Evolutionary conservation across 2,329 filamentous ascomycete species (phyloP), one percentile per base, ranked within the genome.

Genomic region (Epichloe aotearoae): DNA sequence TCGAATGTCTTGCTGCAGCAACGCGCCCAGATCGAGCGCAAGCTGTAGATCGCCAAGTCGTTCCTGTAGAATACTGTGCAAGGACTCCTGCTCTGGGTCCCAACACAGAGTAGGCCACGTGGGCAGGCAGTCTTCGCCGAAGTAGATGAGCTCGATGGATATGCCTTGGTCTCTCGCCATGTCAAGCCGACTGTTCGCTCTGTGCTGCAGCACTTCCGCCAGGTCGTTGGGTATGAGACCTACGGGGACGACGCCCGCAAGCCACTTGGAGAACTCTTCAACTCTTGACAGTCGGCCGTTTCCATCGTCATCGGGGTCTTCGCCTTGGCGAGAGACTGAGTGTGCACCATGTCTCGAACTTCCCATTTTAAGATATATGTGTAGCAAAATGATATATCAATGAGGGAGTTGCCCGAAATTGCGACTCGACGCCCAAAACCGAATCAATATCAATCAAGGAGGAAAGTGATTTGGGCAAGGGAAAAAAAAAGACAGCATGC

Each of bases 51-150:
- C 56, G 1, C 47, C 3, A 1, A 65, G 54, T 2, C 54, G 56
- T 10, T 47, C 39, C 49, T 67, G 65, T 2, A 67, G 53, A 5
- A 43, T 36, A 1, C 46, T 20, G 34, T 65, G 62, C 4, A 66
- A 50, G 3, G 59, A 55, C 19, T 59, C 55, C 3, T 20, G 20
- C 1, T 51, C 43, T 0, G 62, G 54, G 36, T 64, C 60, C 62
- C 61, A 66, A 1, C 44, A 47, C 14, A 51, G 48, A 6, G 47
- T 51, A 1, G 52, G 23, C 65, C 65, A 67, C 3, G 55, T 52
- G 0, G 62, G 62, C 2, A 66, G 54, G 5, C 65, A 65, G 26
- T 67, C 59, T 0, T 57, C 48, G 2, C 57, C 63, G 3, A 66
- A 57, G 26, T 36, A 47, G 5, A 67, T 50, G 0, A 60, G 54